These are phyloP conservation scores for Adiantum capillusveneris DNA, from an alignment of 75 land plant genomes.

Conservation along the genomic window DNA sequence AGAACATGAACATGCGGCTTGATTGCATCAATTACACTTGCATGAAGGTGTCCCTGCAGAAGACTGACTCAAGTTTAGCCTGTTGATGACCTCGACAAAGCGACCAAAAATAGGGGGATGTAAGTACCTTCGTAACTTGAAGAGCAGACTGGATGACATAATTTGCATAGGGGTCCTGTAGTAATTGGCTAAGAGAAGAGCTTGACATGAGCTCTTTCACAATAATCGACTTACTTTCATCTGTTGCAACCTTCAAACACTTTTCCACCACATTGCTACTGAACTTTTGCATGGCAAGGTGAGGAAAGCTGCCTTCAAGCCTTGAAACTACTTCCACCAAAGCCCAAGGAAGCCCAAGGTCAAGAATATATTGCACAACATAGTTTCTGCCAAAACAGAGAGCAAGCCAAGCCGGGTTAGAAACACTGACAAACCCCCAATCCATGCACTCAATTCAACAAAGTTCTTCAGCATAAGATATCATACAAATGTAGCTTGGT, in stretches of 20 bases:
- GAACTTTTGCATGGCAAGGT: constrained; percentile 26
- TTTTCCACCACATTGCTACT: constrained; percentile 32
- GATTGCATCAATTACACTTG: constrained; percentile 27
- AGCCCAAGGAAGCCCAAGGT: constrained; percentile 13
- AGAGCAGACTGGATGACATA: constrained; percentile 29
- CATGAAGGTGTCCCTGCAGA: constrained; percentile 21
- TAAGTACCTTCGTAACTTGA: constrained; percentile 8
- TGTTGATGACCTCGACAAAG: too few species aligned
- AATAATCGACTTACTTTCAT: constrained; percentile 11
- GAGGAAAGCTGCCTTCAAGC: constrained; percentile 15
- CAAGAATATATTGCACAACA: constrained; percentile 27
- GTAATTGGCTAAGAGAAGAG: constrained; percentile 18
- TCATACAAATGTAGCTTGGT: too few species aligned
- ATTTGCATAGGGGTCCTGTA: constrained; percentile 28
- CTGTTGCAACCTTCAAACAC: constrained; percentile 16
- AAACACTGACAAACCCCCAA: too few species aligned
- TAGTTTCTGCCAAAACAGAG: too few species aligned
- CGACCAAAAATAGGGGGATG: too few species aligned
- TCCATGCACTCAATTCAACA: too few species aligned
- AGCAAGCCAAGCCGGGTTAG: too few species aligned
- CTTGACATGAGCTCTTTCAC: constrained; percentile 14
- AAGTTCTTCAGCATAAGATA: too few species aligned
- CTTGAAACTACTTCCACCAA: constrained; percentile 11
- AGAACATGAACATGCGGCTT: constrained; percentile 22
- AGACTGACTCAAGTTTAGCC: background rate